Percentiles rank a stretch among this genome's conserved stretches.
These are phyloP conservation scores for Fraxinus nigra DNA, from an alignment of 305 asterid genomes.

Conservation along the genomic window DNA sequence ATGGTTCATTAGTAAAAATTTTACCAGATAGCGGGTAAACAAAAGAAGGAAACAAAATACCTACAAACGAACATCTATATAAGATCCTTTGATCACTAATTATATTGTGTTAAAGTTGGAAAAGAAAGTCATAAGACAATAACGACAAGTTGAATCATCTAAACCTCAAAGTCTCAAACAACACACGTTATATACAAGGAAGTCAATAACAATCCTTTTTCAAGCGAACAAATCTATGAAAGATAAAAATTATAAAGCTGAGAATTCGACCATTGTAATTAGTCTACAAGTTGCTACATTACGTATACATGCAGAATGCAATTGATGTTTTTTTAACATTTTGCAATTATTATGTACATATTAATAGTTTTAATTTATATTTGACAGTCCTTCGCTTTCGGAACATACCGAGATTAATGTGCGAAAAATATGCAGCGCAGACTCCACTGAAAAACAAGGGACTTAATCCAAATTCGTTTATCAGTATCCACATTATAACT, in stretches of 20 bases:
- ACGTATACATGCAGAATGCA: background rate
- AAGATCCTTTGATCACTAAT: background rate
- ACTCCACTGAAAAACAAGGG: background rate
- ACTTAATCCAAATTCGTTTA: background rate
- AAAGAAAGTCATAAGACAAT: background rate
- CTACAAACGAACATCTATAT: background rate
- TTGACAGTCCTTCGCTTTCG: background rate
- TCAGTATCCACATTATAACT: background rate
- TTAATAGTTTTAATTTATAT: background rate
- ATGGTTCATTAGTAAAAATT: background rate
- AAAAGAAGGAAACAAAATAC: background rate
- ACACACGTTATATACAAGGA: background rate
- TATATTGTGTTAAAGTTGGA: background rate
- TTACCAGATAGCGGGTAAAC: background rate
- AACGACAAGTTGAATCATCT: background rate
- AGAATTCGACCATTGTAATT: background rate
- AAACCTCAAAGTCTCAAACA: background rate
- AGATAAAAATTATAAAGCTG: background rate
- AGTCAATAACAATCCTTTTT: background rate
- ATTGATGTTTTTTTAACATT: background rate
- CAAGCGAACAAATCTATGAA: background rate
- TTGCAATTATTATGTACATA: background rate
- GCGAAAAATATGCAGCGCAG: background rate
- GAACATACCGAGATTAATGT: background rate
- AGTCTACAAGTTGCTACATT: background rate